These are phyloP conservation scores for Aphanomyces cochlioides DNA, from an alignment of 352 stramenopile genomes.

Conservation along the genomic window DNA sequence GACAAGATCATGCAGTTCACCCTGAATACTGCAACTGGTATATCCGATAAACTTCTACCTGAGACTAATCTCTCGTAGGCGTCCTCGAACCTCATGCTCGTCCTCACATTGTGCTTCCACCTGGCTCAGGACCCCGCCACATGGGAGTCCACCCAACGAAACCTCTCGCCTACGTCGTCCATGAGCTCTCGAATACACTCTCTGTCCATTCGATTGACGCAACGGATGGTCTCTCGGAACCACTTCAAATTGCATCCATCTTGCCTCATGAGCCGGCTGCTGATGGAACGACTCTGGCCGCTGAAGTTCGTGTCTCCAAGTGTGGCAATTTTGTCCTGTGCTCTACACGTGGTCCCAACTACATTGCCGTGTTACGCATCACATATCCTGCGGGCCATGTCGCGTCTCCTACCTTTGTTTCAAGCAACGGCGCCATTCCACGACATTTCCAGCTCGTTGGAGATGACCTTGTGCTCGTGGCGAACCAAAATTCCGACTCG, in stretches of 20 bases:
- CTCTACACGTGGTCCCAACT: slow-evolving; percentile 16
- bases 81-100: slow-evolving; percentile 30
- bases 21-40: slow-evolving; percentile 42
- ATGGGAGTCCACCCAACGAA: slow-evolving; percentile 58
- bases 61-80: slow-evolving; percentile 24
- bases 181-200: slow-evolving; percentile 66
- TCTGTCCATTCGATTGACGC: slow-evolving; percentile 53
- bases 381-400: neutral
- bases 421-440: slow-evolving; percentile 2
- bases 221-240: slow-evolving; percentile 45
- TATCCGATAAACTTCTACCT: slow-evolving; percentile 32
- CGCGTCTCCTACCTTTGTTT: slow-evolving; percentile 17
- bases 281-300: slow-evolving; percentile 2
- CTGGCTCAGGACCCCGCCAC: slow-evolving; percentile 65
- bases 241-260: slow-evolving; percentile 54
- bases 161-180: slow-evolving; percentile 59
- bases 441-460: slow-evolving; percentile 21
- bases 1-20: slow-evolving; percentile 62
- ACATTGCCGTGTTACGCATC: slow-evolving; percentile 18
- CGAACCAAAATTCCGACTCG: slow-evolving; percentile 27
- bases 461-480: slow-evolving; percentile 10
- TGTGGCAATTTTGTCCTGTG: slow-evolving; percentile 6
- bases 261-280: neutral
- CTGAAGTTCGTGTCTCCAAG: slow-evolving; percentile 22
- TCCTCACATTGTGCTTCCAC: slow-evolving; percentile 41